Percentiles rank a stretch among this genome's conserved stretches.
These are phyloP conservation scores for Penium margaritaceum DNA, from an alignment of 139 green algal species.

Conservation along the genomic window DNA sequence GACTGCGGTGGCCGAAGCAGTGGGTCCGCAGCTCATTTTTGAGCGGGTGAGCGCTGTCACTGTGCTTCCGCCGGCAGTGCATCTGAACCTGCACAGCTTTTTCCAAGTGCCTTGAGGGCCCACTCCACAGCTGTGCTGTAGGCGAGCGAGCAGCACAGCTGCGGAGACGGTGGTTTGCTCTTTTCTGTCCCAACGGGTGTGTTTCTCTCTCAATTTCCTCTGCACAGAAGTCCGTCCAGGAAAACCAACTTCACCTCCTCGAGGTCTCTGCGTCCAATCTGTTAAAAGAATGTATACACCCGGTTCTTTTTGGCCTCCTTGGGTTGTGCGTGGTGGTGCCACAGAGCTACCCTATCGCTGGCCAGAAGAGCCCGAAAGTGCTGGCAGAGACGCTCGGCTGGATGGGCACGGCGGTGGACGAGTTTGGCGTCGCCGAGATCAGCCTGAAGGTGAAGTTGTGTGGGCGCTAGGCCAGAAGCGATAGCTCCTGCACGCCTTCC, in stretches of 20 bases:
- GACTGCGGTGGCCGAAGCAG: slow-evolving; percentile 61
- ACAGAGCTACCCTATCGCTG: slow-evolving; percentile 67
- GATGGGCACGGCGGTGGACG: slow-evolving; percentile 64
- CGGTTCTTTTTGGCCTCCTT: too few species aligned
- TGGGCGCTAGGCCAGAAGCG: too few species aligned
- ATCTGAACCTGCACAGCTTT: too few species aligned
- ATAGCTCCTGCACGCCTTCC: too few species aligned
- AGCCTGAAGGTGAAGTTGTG: slow-evolving; percentile 53
- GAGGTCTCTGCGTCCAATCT: too few species aligned
- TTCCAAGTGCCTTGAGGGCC: too few species aligned
- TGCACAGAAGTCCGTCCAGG: too few species aligned
- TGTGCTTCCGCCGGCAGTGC: neutral
- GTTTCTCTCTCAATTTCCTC: neutral
- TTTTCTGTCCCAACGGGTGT: neutral
- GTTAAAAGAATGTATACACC: neutral
- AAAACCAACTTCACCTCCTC: too few species aligned
- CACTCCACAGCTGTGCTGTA: too few species aligned
- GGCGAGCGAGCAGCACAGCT: too few species aligned
- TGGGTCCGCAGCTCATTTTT: slow-evolving; percentile 78
- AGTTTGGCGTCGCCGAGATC: slow-evolving; percentile 73
- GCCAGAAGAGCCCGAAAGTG: slow-evolving; percentile 92
- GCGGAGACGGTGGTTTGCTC: too few species aligned
- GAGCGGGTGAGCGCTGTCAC: slow-evolving; percentile 10
- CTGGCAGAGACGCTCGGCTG: slow-evolving; percentile 71
- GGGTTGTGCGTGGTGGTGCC: too few species aligned